Evolutionary conservation across 2,329 filamentous ascomycete species (phyloP), one percentile per base, ranked within the genome.

Genomic region (Cercospora nicotianae): DNA sequence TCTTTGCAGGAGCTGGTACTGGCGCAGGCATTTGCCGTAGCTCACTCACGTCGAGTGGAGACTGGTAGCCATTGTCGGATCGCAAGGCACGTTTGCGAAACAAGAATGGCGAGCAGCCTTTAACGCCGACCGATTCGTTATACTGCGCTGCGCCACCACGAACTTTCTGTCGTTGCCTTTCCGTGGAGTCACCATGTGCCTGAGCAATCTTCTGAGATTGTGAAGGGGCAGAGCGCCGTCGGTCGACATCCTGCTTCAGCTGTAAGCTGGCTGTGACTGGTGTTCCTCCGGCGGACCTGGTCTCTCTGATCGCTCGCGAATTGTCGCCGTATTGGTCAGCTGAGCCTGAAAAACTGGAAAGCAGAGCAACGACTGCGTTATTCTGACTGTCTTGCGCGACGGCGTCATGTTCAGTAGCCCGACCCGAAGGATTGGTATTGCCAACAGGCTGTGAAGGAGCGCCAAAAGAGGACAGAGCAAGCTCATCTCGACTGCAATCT

Each of bases 61-160:
- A 39, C 12, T 62, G 58, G 9, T 65, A 31, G 23, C 30, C 48
- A 33, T 67, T 65, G 20, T 66, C 53, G 30, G 28, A 60, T 33
- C 67, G 70, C n/a, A 68, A 63, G 10, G 20, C 60, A 26, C 72
- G 70, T 64, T 75, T 76, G 36, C 74, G 72, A 60, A 73, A 77
- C 61, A 74, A 53, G 42, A 77, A 76, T 5, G 76, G 76, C 31
- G 75, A 75, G 3, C 61, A 67, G 39, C 65, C 67, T 9, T 69
- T 70, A 36, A 51, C 59, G 28, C 60, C 31, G 16, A 68, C 64
- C 4, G 63, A 48, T 42, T 64, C 63, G 30, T 42, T 69, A 28
- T 72, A 69, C 60, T 70, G 53, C 23, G 23, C 10, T 53, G 48
- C 48, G 23, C 23, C 48, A 28, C 5, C 20, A 23, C 23, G 23